These are phyloP conservation scores for Lyophyllum atratum DNA, from an alignment of 768 basidiomycete genomes.

Conservation along the genomic window DNA sequence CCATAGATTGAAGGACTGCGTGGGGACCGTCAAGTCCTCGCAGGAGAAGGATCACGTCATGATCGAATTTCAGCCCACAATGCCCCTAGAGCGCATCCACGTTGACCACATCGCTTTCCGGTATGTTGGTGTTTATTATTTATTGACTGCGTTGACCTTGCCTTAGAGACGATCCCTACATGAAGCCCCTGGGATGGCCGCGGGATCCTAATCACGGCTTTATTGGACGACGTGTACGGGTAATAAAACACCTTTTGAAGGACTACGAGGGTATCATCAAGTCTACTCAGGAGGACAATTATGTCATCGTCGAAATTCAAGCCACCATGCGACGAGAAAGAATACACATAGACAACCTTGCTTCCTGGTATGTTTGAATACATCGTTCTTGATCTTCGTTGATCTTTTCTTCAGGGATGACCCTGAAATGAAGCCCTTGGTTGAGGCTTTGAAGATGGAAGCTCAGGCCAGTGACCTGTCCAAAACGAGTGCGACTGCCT, in stretches of 20 bases:
- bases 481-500: background rate
- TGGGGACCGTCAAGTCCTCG: too few species aligned
- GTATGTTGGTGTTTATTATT: too few species aligned
- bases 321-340: slow-evolving; percentile 1
- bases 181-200: background rate
- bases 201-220: background rate
- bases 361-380: background rate
- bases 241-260: background rate
- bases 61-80: background rate
- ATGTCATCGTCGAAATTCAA: slow-evolving; percentile 3
- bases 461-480: too few species aligned
- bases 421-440: background rate
- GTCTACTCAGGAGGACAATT: background rate
- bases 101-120: too few species aligned
- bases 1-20: too few species aligned
- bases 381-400: background rate
- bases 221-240: background rate
- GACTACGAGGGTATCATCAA: slow-evolving; percentile 5
- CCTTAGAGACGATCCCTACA: background rate
- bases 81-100: too few species aligned
- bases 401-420: slow-evolving; percentile 1
- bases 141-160: too few species aligned
- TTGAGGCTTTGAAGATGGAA: too few species aligned
- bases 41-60: background rate
- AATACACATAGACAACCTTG: background rate